phyloP scores from a whole-genome alignment of 2,329 filamentous ascomycete species.

The Grosmannia huntii region DNA sequence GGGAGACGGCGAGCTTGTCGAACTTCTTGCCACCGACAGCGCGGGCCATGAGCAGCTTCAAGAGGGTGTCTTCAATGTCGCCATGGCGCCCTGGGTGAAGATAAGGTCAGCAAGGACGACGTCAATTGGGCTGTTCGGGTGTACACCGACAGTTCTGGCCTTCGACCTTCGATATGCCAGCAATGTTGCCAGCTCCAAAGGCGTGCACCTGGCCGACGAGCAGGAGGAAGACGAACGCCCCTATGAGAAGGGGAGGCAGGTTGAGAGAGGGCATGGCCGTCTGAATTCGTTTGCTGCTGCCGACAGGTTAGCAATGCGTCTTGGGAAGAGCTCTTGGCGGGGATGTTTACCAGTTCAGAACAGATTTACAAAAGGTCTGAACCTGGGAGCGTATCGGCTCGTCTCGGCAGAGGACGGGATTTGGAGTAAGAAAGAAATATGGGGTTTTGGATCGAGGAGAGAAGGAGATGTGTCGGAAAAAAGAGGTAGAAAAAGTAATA shows the following conservation, averaged over 20 bases:
- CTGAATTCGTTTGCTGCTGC: not conserved
- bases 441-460: not conserved
- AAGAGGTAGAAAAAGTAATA: not conserved
- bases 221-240: slow-evolving; percentile 48
- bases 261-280: slow-evolving; percentile 34
- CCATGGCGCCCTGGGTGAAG: slow-evolving; percentile 56
- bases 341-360: not conserved
- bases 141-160: slow-evolving; percentile 59
- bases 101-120: not conserved
- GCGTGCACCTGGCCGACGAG: slow-evolving; percentile 58
- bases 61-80: slow-evolving; percentile 84
- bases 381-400: not conserved
- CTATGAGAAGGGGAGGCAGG: slow-evolving; percentile 37
- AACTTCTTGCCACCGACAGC: slow-evolving; percentile 65
- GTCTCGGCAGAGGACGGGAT: not conserved
- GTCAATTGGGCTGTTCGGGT: not conserved
- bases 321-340: not conserved
- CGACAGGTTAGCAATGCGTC: not conserved
- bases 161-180: slow-evolving; percentile 65
- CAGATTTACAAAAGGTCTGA: not conserved
- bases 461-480: not conserved
- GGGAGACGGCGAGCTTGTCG: slow-evolving; percentile 72
- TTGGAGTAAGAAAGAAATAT: no score
- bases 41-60: slow-evolving; percentile 53
- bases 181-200: slow-evolving; percentile 85